phyloP scores from a whole-genome alignment of 768 basidiomycete genomes.

The Neoboletus subvelutipes region DNA sequence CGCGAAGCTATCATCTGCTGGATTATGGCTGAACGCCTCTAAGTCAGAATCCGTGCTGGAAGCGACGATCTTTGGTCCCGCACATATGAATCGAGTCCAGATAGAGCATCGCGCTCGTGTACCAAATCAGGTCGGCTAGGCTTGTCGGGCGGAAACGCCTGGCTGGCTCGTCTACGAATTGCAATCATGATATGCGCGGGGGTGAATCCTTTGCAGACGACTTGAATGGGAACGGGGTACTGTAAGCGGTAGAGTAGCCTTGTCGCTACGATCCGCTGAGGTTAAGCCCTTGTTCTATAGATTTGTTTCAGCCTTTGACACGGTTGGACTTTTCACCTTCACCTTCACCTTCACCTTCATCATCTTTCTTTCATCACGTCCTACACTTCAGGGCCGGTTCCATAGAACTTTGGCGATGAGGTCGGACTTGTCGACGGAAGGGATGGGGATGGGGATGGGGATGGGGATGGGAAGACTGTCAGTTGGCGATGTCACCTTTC shows the following conservation, averaged over 20 bases:
- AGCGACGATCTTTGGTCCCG: conserved; percentile 69
- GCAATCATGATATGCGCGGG: conserved; percentile 66
- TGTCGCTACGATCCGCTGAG: conserved; percentile 78
- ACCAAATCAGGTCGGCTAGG: conserved; percentile 60
- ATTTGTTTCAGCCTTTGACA: conserved; percentile 53
- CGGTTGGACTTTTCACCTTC: no score
- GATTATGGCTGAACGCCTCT: conserved; percentile 86
- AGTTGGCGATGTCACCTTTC: no score
- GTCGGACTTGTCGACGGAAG: background rate
- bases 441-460: no score
- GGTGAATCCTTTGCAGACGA: conserved; percentile 79
- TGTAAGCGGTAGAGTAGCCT: conserved; percentile 78
- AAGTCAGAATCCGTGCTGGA: conserved; percentile 81
- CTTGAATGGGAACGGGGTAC: conserved; percentile 74
- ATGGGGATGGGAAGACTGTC: no score
- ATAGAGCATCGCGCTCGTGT: conserved; percentile 68
- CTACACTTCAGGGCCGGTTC: conserved; percentile 4
- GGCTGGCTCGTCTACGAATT: conserved; percentile 44
- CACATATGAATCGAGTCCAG: conserved; percentile 28
- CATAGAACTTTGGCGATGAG: background rate
- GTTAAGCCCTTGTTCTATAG: conserved; percentile 71
- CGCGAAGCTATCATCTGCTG: conserved; percentile 79
- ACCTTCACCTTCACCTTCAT: no score
- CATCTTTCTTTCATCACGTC: background rate
- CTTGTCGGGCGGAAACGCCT: conserved; percentile 51